These are phyloP conservation scores for Cenchrus americanus DNA, from an alignment of 176 grass and related monocot species.

Conservation along the genomic window DNA sequence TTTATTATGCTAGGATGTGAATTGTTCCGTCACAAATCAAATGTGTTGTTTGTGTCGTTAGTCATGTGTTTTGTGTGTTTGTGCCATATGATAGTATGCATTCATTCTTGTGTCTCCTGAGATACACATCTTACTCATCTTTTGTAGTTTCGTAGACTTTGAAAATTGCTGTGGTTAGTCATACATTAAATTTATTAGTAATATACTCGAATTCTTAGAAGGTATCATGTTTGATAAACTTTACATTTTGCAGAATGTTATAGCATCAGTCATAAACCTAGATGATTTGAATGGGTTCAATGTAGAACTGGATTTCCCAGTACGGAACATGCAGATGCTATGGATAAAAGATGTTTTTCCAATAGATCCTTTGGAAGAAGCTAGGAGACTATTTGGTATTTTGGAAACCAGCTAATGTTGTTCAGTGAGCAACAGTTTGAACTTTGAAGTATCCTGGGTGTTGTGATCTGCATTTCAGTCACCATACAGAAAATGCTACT, in stretches of 20 bases:
- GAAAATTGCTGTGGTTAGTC: background rate
- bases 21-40: background rate
- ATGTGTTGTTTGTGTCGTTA: background rate
- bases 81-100: background rate
- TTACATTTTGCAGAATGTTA: constrained; percentile 64
- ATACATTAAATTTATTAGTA: constrained; percentile 1
- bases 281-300: constrained; percentile 37
- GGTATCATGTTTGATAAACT: constrained; percentile 29
- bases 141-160: background rate
- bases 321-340: constrained; percentile 53
- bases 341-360: constrained; percentile 68
- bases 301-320: constrained; percentile 43
- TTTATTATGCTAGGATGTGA: constrained; percentile 21
- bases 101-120: background rate
- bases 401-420: constrained; percentile 42
- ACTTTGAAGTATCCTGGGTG: background rate
- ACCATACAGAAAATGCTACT: background rate
- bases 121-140: background rate
- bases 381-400: constrained; percentile 54
- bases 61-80: background rate
- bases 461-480: background rate
- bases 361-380: constrained; percentile 76
- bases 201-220: constrained; percentile 6
- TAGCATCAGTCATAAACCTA: constrained; percentile 47
- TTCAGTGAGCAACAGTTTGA: background rate